These are phyloP conservation scores for Kuraishia hungarica DNA, from an alignment of 805 yeast species.

Conservation along the genomic window DNA sequence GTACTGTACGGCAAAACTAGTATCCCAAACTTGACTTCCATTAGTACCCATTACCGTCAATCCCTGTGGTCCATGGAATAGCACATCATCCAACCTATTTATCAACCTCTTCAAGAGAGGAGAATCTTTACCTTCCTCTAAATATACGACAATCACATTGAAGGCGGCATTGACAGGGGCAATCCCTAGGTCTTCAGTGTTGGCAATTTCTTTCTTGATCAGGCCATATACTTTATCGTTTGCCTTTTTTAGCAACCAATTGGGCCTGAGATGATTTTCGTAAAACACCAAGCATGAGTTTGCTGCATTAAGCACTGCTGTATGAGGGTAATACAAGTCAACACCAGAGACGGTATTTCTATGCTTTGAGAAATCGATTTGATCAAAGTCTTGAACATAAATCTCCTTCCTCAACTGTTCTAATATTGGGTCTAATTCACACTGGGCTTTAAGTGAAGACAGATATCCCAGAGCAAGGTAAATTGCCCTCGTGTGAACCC, in stretches of 20 bases:
- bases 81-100: slow-evolving; percentile 60
- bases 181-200: slow-evolving; percentile 76
- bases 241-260: slow-evolving; percentile 51
- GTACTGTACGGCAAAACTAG: slow-evolving; percentile 84
- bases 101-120: slow-evolving; percentile 44
- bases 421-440: slow-evolving; percentile 58
- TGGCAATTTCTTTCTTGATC: slow-evolving; percentile 62
- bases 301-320: slow-evolving; percentile 50
- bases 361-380: slow-evolving; percentile 59
- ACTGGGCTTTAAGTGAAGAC: slow-evolving; percentile 43
- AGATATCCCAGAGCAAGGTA: slow-evolving; percentile 83
- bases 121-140: slow-evolving; percentile 66
- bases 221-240: slow-evolving; percentile 49
- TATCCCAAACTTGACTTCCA: slow-evolving; percentile 97
- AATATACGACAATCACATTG: slow-evolving; percentile 60
- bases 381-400: slow-evolving; percentile 55
- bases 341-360: slow-evolving; percentile 86
- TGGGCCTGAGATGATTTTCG: slow-evolving; percentile 69
- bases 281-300: slow-evolving; percentile 55
- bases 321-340: slow-evolving; percentile 91
- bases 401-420: slow-evolving; percentile 67
- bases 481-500: slow-evolving; percentile 96
- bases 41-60: slow-evolving; percentile 94
- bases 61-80: slow-evolving; percentile 86
- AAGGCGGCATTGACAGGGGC: slow-evolving; percentile 94